Conservation (phyloP, 108 stramenopile genomes). For the Fragilaria radians region DNA sequence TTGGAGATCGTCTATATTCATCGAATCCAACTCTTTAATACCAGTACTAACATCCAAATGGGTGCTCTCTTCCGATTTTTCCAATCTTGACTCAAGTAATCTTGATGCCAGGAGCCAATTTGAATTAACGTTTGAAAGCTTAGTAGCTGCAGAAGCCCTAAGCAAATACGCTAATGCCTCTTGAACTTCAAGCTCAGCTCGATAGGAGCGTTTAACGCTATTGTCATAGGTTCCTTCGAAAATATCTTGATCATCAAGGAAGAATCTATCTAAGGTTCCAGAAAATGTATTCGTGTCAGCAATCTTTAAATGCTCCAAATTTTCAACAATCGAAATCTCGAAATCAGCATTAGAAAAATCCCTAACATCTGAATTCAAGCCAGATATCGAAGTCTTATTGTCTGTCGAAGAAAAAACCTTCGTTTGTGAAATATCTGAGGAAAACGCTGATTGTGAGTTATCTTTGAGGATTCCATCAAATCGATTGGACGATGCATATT, state of each 20-base stretch:
- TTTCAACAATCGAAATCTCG: slow-evolving; percentile 4
- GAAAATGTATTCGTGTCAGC: background rate
- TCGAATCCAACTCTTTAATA: slow-evolving; percentile 10
- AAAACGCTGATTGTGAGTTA: background rate
- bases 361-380: background rate
- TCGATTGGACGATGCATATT: slow-evolving; percentile 4
- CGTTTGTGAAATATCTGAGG: background rate
- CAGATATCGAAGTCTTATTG: background rate
- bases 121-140: slow-evolving; percentile 22
- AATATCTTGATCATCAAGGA: slow-evolving; percentile 26
- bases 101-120: slow-evolving; percentile 7
- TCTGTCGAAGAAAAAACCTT: background rate
- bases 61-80: slow-evolving; percentile 1
- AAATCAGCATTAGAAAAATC: slow-evolving; percentile 1
- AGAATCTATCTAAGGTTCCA: slow-evolving; percentile 32
- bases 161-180: slow-evolving; percentile 43
- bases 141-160: slow-evolving; percentile 31
- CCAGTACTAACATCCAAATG: background rate
- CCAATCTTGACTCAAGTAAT: slow-evolving; percentile 22
- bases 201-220: slow-evolving; percentile 20
- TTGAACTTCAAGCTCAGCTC: slow-evolving; percentile 51
- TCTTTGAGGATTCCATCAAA: background rate
- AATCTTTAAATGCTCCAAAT: background rate
- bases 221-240: slow-evolving; percentile 20
- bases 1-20: slow-evolving; percentile 17